These are phyloP conservation scores for Erigeron philadelphicus DNA, from an alignment of 140 eudicot genomes.

Conservation along the genomic window DNA sequence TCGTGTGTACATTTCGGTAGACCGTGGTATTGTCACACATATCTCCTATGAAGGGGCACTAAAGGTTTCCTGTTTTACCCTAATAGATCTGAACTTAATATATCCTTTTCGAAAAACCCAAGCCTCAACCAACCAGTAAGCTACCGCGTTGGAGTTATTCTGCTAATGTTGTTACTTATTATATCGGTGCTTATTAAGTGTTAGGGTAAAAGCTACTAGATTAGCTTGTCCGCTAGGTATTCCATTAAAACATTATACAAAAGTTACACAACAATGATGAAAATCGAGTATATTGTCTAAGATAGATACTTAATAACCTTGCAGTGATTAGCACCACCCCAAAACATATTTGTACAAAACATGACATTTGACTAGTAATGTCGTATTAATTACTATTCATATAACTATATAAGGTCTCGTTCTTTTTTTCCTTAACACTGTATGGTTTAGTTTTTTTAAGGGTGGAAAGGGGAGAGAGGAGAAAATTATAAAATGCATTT, in stretches of 20 bases:
- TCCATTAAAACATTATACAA: slow-evolving; percentile 3
- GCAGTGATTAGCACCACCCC: not conserved
- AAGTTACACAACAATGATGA: not conserved
- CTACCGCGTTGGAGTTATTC: not conserved
- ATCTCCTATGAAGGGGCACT: too few relatives aligned
- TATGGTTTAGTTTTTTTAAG: too few relatives aligned
- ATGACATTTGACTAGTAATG: too few relatives aligned
- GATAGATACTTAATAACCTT: not conserved
- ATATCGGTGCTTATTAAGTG: not conserved
- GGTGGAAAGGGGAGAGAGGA: too few relatives aligned
- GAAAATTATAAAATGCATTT: too few relatives aligned
- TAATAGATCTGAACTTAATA: too few relatives aligned
- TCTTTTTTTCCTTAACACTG: too few relatives aligned
- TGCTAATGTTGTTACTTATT: not conserved
- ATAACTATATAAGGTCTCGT: too few relatives aligned
- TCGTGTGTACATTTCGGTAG: not conserved
- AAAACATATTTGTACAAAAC: not conserved
- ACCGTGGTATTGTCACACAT: too few relatives aligned
- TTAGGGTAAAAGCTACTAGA: not conserved
- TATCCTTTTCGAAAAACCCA: too few relatives aligned
- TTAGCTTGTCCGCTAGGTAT: not conserved
- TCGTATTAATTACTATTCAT: too few relatives aligned
- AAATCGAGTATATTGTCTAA: not conserved
- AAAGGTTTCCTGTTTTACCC: too few relatives aligned
- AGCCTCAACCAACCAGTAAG: not conserved